Evolutionary conservation across 129 eudicot genomes (phyloP).

Genomic region (Deinandra increscens): DNA sequence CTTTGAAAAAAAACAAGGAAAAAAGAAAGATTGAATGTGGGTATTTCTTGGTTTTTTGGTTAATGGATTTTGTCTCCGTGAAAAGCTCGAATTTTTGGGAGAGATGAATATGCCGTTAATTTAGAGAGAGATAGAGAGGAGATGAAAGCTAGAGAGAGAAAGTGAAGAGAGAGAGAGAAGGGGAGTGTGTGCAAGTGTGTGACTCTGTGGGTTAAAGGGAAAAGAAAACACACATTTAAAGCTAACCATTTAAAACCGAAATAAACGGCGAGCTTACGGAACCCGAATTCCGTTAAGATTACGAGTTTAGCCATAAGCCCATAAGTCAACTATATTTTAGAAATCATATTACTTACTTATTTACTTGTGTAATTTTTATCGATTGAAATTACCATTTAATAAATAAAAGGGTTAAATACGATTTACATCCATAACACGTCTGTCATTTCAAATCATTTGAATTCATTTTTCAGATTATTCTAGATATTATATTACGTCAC

Average conservation of each 20-base stretch:
- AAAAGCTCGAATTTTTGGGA: constrained; percentile 30
- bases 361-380: background rate
- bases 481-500: no score
- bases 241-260: background rate
- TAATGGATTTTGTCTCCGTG: constrained; percentile 33
- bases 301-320: background rate
- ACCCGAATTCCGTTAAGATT: background rate
- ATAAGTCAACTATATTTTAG: background rate
- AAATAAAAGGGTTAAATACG: no score
- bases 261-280: constrained; percentile 1
- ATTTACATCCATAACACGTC: no score
- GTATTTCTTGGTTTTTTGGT: constrained; percentile 1
- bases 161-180: constrained; percentile 6
- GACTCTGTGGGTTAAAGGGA: constrained; percentile 22
- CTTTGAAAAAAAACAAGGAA: background rate
- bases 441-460: no score
- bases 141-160: background rate
- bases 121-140: constrained; percentile 24
- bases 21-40: background rate
- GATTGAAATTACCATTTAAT: background rate
- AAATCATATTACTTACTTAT: background rate
- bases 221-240: constrained; percentile 31
- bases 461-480: no score
- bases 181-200: background rate
- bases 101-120: constrained; percentile 42